These are phyloP conservation scores for Colletotrichum musicola DNA, from an alignment of 2,329 filamentous ascomycete species.

Conservation along the genomic window DNA sequence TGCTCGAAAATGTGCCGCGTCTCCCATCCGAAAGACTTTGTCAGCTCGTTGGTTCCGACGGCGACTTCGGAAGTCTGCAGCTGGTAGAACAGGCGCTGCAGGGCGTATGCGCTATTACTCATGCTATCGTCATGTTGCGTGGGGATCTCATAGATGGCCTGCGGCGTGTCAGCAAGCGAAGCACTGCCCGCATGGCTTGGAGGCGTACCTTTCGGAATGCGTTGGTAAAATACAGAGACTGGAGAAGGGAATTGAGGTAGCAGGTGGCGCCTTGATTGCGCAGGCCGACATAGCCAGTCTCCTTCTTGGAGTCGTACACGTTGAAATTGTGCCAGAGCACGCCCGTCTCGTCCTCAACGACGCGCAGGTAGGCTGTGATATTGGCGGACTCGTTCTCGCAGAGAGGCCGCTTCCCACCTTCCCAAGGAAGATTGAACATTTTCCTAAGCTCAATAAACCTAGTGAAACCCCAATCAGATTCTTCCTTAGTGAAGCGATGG, in stretches of 20 bases:
- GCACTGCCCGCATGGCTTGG: neutral
- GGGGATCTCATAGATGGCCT: conserved; percentile 97
- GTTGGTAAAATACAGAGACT: conserved; percentile 89
- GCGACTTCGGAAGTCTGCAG: conserved; percentile 87
- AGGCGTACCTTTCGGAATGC: conserved; percentile 87
- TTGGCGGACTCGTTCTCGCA: conserved; percentile 83
- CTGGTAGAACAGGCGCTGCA: conserved; percentile 95
- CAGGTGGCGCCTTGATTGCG: conserved; percentile 97
- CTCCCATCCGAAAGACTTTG: conserved; percentile 98
- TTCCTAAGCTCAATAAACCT: conserved; percentile 89
- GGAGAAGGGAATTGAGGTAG: conserved; percentile 86
- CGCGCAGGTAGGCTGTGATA: conserved; percentile 84
- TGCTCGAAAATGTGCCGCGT: conserved; percentile 98
- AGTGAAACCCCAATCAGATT: conserved; percentile 99
- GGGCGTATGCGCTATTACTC: conserved; percentile 90
- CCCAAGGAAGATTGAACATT: conserved; percentile 85
- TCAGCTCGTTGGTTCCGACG: conserved; percentile 92
- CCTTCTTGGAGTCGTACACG: conserved; percentile 99
- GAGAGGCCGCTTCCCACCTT: conserved; percentile 76
- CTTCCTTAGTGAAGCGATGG: conserved; percentile 95
- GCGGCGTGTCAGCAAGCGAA: conserved; percentile 28
- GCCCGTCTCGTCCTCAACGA: conserved; percentile 89
- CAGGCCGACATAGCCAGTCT: conserved; percentile 95
- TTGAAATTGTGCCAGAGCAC: conserved; percentile 92
- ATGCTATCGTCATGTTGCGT: conserved; percentile 86